Percentiles rank a stretch among this genome's conserved stretches.
Conservation (phyloP, 805 yeast species). For the Yarrowia divulgata region DNA sequence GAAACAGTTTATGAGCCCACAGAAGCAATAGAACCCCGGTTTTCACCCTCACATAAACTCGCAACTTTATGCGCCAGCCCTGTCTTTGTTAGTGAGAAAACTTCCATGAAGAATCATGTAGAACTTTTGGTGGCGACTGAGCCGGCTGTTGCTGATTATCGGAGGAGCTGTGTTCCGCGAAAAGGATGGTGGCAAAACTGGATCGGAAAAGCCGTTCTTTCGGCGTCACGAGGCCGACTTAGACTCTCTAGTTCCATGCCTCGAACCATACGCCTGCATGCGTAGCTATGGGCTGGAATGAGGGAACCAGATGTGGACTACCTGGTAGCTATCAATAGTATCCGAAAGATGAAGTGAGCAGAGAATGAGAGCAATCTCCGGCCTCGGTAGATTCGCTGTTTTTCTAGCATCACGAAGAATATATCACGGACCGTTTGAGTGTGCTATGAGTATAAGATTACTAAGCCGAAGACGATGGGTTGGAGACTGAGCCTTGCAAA, state of each 20-base stretch:
- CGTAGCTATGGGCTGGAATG: neutral
- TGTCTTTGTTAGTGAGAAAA: neutral
- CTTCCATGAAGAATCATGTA: neutral
- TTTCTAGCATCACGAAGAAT: too few species aligned
- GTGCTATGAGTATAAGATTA: neutral
- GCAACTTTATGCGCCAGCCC: conserved; percentile 5
- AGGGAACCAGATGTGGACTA: neutral
- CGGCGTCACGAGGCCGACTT: too few species aligned
- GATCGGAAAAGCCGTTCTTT: too few species aligned
- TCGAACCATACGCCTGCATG: neutral
- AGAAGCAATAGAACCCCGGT: too few species aligned
- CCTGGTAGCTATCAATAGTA: too few species aligned
- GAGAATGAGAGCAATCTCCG: neutral
- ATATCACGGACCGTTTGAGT: too few species aligned
- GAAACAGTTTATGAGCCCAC: neutral
- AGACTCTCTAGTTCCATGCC: too few species aligned
- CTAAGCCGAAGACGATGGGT: neutral
- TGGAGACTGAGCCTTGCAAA: neutral
- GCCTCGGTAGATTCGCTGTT: neutral
- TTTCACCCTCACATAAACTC: neutral
- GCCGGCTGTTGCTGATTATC: neutral
- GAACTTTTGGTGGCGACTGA: neutral
- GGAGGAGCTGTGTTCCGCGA: neutral
- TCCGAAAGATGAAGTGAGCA: too few species aligned
- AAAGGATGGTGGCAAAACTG: neutral